Base-by-base conservation (phyloP, 164 flowering plant genomes). In the Akebia trifoliata region DNA sequence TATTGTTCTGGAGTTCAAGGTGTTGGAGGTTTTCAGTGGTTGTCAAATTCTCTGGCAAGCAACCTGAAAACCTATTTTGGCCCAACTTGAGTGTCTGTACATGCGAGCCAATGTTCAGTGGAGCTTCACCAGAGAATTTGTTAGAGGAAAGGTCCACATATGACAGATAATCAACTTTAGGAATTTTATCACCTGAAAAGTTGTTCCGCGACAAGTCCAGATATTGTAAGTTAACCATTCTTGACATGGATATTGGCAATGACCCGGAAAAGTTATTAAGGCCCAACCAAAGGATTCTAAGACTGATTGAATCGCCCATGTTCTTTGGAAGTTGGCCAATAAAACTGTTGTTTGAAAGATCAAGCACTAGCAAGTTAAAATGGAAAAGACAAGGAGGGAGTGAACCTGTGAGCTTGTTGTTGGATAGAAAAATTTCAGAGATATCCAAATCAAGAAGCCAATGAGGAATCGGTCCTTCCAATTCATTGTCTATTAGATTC, bases 1-100 rank as follows among this genome's bases (percentile, higher is more conserved):
- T 60, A 57, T 82, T 82, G 71, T 71, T 70, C 38, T 77, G 82
- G 50, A 82, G 72, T 56, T 77, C 78, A 4, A 78, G 65, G 24
- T 74, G 76, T 60, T 78, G 73, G 1, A 79, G 76, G 39, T 62
- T 21, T 61, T 35, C 67, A 59, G 76, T 15, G 10, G 53, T 50
- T 22, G 61, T 72, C 32, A 81, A 57, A 28, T 67, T 69, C 40
- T 17, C 47, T 20, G 81, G 83, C 66, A 81, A 54, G 12, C 18
- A 32, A 2, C 85, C 81, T 2, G 74, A 72, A 56, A 81, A 78
- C 8, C 49, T 56, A 32, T 78, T 81, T 28, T 39, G 21, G 0
- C 80, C 80, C 17, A 80, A 34, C 24, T 72, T 43, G 26, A 80
- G 72, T 24, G 76, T 60, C 49, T 25, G 58, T 1, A 72, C 69